These are phyloP conservation scores for Solanum chaucha DNA, from an alignment of 257 asterid species.

Conservation along the genomic window DNA sequence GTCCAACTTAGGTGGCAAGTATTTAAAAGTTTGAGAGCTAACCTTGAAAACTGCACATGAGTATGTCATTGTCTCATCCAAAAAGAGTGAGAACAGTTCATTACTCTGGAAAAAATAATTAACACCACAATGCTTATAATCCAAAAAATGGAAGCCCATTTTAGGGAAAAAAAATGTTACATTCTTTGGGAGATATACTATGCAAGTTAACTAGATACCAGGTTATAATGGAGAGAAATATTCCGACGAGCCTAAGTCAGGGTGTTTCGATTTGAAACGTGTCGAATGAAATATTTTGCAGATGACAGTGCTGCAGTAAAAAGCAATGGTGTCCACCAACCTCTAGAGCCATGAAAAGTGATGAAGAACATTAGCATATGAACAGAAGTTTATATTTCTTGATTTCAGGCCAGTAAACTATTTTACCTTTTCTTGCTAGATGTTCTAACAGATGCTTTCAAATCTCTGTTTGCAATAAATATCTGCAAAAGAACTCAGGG, in stretches of 20 bases:
- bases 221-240: no score
- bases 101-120: conserved; percentile 41
- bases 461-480: conserved; percentile 56
- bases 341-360: conserved; percentile 59
- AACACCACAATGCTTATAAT: no score
- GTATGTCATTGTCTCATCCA: conserved; percentile 58
- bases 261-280: no score
- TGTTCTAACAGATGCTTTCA: conserved; percentile 27
- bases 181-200: neutral
- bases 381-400: neutral
- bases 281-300: conserved; percentile 61
- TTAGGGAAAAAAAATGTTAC: neutral
- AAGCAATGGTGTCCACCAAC: conserved; percentile 91
- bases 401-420: neutral
- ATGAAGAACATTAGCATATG: neutral
- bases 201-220: conserved; percentile 2
- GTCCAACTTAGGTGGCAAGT: no score
- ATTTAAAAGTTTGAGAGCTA: neutral
- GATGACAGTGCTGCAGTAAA: conserved; percentile 53
- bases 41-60: conserved; percentile 84
- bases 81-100: conserved; percentile 31
- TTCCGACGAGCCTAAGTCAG: no score
- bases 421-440: conserved; percentile 40
- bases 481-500: conserved; percentile 35
- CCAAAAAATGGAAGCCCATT: no score